Evolutionary conservation across 371 early-diverging fungal species (phyloP).

Genomic region (Mucor piriformis): DNA sequence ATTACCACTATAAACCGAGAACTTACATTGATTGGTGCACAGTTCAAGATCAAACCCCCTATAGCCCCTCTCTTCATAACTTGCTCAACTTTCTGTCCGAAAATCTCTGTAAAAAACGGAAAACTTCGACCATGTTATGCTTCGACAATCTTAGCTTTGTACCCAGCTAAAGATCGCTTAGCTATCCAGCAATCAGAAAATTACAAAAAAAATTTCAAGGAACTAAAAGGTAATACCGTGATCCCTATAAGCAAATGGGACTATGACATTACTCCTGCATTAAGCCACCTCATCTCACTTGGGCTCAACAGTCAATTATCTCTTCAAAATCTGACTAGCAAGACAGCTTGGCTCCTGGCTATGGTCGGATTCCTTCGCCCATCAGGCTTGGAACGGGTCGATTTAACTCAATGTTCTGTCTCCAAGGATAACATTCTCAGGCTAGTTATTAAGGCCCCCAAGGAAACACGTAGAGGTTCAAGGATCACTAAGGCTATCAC

Average conservation of each 20-base stretch:
- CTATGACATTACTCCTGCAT: conserved; percentile 10
- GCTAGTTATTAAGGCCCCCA: conserved; percentile 17
- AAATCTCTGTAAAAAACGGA: neutral
- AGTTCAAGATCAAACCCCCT: neutral
- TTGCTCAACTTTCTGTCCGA: conserved; percentile 18
- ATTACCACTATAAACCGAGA: neutral
- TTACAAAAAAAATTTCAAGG: too few species aligned
- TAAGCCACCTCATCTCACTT: neutral
- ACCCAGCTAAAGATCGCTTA: too few species aligned
- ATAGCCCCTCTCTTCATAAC: neutral
- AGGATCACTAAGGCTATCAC: neutral
- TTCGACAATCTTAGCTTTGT: conserved; percentile 10
- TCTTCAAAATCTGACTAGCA: neutral
- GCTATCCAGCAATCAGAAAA: too few species aligned
- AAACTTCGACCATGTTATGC: conserved; percentile 7
- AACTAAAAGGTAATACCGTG: conserved; percentile 10
- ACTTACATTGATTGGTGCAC: neutral
- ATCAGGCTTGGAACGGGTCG: conserved; percentile 26
- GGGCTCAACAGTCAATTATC: neutral
- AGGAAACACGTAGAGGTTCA: conserved; percentile 11
- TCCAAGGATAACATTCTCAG: neutral
- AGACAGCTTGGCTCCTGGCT: conserved; percentile 23
- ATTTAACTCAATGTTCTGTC: conserved; percentile 2
- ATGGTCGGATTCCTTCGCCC: conserved; percentile 32
- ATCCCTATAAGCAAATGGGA: neutral